A percentile compares a stretch with the other conserved stretches of the same genome.
Conservation (phyloP, 164 flowering plant genomes). For the Euptelea pleiosperma region DNA sequence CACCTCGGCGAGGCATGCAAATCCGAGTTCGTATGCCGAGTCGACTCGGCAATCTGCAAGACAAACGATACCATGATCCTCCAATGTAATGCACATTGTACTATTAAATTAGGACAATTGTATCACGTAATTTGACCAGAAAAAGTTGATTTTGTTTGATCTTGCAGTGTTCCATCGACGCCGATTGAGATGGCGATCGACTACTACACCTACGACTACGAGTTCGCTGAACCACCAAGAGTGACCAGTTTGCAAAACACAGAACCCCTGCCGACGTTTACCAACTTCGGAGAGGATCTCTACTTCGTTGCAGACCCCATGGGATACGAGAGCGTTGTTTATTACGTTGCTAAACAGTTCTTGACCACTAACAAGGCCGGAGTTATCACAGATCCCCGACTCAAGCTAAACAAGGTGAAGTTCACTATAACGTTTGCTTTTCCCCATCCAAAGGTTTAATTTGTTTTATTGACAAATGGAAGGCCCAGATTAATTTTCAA, state of each 20-base stretch:
- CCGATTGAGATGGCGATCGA: slow-evolving; percentile 13
- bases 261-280: slow-evolving; percentile 16
- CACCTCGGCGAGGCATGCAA: too few species aligned
- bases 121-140: too few species aligned
- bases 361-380: slow-evolving; percentile 18
- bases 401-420: slow-evolving; percentile 11
- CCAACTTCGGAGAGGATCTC: slow-evolving; percentile 17
- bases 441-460: too few species aligned
- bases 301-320: slow-evolving; percentile 32
- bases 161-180: slow-evolving; percentile 6
- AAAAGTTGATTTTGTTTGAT: too few species aligned
- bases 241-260: slow-evolving; percentile 29
- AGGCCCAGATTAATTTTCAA: too few species aligned
- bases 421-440: too few species aligned
- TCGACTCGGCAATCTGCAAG: too few species aligned
- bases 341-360: slow-evolving; percentile 21
- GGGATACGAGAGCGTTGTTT: slow-evolving; percentile 28
- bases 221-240: slow-evolving; percentile 28
- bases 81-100: too few species aligned
- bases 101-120: too few species aligned
- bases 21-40: too few species aligned
- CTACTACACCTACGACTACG: slow-evolving; percentile 27
- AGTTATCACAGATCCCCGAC: slow-evolving; percentile 20
- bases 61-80: too few species aligned
- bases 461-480: too few species aligned